phyloP scores from a whole-genome alignment of 495 filamentous ascomycete species.

The Baudoinia panamericana region DNA sequence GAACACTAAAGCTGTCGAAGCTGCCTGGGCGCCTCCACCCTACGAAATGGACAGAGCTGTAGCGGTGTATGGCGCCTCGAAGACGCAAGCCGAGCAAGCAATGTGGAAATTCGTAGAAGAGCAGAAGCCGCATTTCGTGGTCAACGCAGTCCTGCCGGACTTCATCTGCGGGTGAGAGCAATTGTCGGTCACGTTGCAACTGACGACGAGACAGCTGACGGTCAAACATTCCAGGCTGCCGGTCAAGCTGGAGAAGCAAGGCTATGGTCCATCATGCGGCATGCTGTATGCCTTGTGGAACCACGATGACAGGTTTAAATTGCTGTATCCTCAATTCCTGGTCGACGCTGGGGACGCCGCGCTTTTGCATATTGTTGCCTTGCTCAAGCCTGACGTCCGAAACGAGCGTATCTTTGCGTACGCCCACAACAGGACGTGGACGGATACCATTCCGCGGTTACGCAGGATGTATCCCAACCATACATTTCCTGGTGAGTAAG shows the following conservation, averaged over 20 bases:
- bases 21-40: slow-evolving; percentile 32
- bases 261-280: neutral
- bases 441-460: slow-evolving; percentile 25
- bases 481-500: slow-evolving; percentile 22
- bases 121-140: slow-evolving; percentile 10
- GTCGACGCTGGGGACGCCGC: slow-evolving; percentile 40
- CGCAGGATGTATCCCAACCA: slow-evolving; percentile 26
- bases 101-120: slow-evolving; percentile 19
- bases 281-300: neutral
- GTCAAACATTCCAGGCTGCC: too few relatives aligned
- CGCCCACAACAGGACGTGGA: slow-evolving; percentile 29
- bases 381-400: slow-evolving; percentile 30
- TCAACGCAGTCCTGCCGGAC: slow-evolving; percentile 3
- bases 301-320: neutral
- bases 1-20: slow-evolving; percentile 33
- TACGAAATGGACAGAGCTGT: slow-evolving; percentile 25
- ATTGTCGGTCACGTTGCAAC: too few relatives aligned
- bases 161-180: slow-evolving; percentile 2
- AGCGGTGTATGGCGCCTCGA: slow-evolving; percentile 18
- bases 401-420: slow-evolving; percentile 37
- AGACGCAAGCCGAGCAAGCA: slow-evolving; percentile 15
- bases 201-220: too few relatives aligned
- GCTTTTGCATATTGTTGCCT: slow-evolving; percentile 33
- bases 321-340: slow-evolving; percentile 11
- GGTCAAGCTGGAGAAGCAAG: slow-evolving; percentile 4